Percentiles rank a stretch among this genome's conserved stretches.
phyloP scores from a whole-genome alignment of 257 asterid genomes.

The Petunia axillaris region DNA sequence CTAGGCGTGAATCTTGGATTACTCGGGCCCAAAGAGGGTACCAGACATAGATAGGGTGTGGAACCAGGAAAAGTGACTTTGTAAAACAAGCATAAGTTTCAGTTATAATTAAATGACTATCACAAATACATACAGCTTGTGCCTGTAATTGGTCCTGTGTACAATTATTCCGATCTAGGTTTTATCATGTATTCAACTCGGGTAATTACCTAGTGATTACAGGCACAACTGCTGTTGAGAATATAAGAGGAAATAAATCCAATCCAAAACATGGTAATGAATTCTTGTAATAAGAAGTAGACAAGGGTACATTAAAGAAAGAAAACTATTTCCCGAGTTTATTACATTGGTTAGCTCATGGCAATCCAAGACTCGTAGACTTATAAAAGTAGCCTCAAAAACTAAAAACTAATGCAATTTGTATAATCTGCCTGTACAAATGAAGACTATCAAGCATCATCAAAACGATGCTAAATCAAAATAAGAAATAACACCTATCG shows the following conservation, averaged over 20 bases:
- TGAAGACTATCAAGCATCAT: conserved; percentile 41
- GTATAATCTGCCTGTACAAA: conserved; percentile 55
- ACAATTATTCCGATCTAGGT: neutral
- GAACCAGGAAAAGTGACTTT: neutral
- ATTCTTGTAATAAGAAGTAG: neutral
- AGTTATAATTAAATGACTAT: conserved; percentile 4
- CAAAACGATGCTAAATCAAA: conserved; percentile 30
- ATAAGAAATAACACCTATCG: conserved; percentile 20
- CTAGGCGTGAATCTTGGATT: too few species aligned
- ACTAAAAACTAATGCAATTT: conserved; percentile 23
- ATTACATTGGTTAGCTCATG: neutral
- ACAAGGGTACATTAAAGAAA: neutral
- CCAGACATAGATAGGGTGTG: neutral
- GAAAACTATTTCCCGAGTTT: neutral
- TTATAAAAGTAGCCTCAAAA: neutral
- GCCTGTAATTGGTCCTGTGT: neutral
- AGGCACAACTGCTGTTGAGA: neutral
- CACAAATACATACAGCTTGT: too few species aligned
- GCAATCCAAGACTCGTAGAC: neutral
- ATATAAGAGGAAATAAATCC: neutral
- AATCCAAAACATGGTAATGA: neutral
- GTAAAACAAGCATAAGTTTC: neutral
- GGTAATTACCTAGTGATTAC: too few species aligned
- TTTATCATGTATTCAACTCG: neutral
- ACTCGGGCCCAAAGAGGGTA: too few species aligned